These are phyloP conservation scores for Agastache rugosa DNA, from an alignment of 257 asterid species.

Conservation along the genomic window DNA sequence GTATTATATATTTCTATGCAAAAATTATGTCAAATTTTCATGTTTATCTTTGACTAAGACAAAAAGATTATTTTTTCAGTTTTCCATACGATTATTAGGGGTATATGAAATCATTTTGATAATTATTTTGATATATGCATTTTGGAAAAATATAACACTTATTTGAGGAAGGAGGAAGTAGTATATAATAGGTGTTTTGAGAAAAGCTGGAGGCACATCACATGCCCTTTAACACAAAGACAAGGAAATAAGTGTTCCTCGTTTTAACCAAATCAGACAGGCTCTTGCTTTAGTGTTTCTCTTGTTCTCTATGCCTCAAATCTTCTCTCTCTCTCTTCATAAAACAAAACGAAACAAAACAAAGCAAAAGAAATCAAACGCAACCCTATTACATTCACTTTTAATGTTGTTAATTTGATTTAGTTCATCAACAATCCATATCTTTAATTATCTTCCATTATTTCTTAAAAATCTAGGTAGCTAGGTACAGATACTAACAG, in stretches of 20 bases:
- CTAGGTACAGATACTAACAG: neutral
- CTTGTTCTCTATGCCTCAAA: conserved; percentile 39
- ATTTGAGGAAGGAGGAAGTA: no score
- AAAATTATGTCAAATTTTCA: no score
- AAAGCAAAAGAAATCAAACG: neutral
- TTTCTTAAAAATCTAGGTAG: neutral
- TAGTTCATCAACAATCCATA: neutral
- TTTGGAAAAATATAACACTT: no score
- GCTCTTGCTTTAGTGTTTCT: conserved; percentile 72
- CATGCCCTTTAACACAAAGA: conserved; percentile 55
- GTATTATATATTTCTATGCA: no score
- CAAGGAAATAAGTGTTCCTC: conserved; percentile 60
- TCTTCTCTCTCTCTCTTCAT: conserved; percentile 4
- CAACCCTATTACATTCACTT: neutral
- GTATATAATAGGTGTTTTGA: conserved; percentile 29
- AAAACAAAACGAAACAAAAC: neutral
- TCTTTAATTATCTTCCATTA: neutral
- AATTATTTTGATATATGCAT: no score
- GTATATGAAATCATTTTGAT: no score
- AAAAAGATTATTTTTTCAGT: no score
- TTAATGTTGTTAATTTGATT: neutral
- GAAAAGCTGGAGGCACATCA: conserved; percentile 44
- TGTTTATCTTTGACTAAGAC: no score
- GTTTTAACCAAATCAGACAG: conserved; percentile 60
- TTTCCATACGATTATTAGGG: no score